Conservation (phyloP, 345 rosid genomes). For the Gossypium arboreum region DNA sequence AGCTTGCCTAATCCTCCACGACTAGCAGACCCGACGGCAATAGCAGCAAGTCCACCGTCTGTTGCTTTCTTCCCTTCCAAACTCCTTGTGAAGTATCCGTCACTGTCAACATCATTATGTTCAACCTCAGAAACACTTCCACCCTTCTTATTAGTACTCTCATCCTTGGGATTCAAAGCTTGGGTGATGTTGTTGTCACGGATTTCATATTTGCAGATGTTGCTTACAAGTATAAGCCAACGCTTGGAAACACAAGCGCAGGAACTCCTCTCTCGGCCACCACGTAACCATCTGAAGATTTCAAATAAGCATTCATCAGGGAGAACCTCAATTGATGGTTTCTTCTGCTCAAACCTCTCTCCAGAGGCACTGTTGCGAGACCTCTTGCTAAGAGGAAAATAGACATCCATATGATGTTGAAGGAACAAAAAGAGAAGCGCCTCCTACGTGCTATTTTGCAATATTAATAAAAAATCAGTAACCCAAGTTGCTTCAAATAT, state of each 20-base stretch:
- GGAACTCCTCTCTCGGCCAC: constrained; percentile 71
- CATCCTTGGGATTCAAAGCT: constrained; percentile 13
- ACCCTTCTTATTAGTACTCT: constrained; percentile 16
- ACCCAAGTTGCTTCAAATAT: not conserved
- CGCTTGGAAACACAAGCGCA: constrained; percentile 83
- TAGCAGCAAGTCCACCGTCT: constrained; percentile 77
- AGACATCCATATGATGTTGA: constrained; percentile 62
- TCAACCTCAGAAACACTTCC: constrained; percentile 17
- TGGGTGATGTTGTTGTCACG: constrained; percentile 19
- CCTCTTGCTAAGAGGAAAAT: constrained; percentile 70
- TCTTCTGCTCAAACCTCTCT: constrained; percentile 50
- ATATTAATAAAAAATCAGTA: not conserved
- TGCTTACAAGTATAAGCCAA: constrained; percentile 78
- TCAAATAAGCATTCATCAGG: constrained; percentile 96
- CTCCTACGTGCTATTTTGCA: constrained; percentile 38
- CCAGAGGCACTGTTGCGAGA: constrained; percentile 61
- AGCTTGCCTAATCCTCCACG: constrained; percentile 89
- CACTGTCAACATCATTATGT: constrained; percentile 39
- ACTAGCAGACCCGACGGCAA: constrained; percentile 76
- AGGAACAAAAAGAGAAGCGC: constrained; percentile 52
- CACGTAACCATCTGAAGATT: constrained; percentile 69
- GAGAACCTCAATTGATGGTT: constrained; percentile 63
- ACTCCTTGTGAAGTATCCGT: constrained; percentile 68
- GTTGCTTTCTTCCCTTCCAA: constrained; percentile 91
- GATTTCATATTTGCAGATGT: constrained; percentile 57